Evolutionary conservation across 352 stramenopile genomes (phyloP).

Genomic region (Pythium sukuiense): DNA sequence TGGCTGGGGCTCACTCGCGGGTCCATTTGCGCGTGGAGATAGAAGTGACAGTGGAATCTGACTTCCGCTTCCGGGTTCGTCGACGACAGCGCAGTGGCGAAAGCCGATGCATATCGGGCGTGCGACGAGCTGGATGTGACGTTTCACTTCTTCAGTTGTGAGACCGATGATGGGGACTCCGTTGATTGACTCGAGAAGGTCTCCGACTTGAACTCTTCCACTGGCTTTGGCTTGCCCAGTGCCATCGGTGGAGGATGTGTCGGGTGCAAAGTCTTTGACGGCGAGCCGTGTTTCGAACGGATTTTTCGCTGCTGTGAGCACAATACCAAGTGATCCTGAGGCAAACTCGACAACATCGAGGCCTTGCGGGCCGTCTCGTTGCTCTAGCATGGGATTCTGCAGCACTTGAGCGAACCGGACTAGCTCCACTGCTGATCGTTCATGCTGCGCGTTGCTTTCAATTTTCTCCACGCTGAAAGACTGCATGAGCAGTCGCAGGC

Average conservation of each 20-base stretch:
- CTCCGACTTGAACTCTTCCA: conserved; percentile 56
- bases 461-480: conserved; percentile 37
- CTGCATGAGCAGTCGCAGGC: conserved; percentile 74
- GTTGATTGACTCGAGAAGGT: conserved; percentile 83
- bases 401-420: conserved; percentile 56
- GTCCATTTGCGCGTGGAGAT: conserved; percentile 10
- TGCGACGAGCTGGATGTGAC: conserved; percentile 66
- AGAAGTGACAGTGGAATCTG: conserved; percentile 26
- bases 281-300: conserved; percentile 58
- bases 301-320: conserved; percentile 50
- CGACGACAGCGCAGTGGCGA: conserved; percentile 37
- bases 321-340: conserved; percentile 61
- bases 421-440: conserved; percentile 31
- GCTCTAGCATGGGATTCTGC: conserved; percentile 56
- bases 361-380: conserved; percentile 25
- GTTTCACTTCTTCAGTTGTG: conserved; percentile 80
- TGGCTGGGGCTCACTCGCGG: not conserved
- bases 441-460: conserved; percentile 7
- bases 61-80: conserved; percentile 11
- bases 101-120: conserved; percentile 77
- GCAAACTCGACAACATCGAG: conserved; percentile 69
- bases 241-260: conserved; percentile 31
- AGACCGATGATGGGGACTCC: conserved; percentile 65
- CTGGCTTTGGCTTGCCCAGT: conserved; percentile 62
- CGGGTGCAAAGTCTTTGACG: conserved; percentile 72